Conservation (phyloP, 2,329 filamentous ascomycete species). For the Lachnellula cervina region DNA sequence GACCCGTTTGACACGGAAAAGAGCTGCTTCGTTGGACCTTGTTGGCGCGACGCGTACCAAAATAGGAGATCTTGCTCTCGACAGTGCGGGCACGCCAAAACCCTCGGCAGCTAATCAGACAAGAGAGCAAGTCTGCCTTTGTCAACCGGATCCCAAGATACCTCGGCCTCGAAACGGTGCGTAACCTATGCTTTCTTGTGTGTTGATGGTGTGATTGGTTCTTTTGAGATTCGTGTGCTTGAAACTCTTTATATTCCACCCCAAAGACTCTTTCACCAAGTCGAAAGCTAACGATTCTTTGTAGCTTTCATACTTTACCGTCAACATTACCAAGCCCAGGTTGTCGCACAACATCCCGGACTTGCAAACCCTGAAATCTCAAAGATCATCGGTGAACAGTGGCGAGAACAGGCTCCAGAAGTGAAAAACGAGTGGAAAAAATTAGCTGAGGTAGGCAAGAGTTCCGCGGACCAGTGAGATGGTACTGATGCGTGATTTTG, state of each 20-base stretch:
- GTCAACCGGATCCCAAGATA: slow-evolving; percentile 67
- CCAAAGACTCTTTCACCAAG: slow-evolving; percentile 21
- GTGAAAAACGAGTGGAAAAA: slow-evolving; percentile 83
- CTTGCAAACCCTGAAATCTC: slow-evolving; percentile 94
- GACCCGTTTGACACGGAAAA: slow-evolving; percentile 29
- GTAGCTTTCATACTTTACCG: slow-evolving; percentile 96
- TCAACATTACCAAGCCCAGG: slow-evolving; percentile 80
- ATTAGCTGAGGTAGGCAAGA: slow-evolving; percentile 66
- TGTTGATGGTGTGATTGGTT: slow-evolving; percentile 16
- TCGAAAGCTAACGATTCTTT: slow-evolving; percentile 32
- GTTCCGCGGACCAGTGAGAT: slow-evolving; percentile 4
- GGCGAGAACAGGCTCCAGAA: slow-evolving; percentile 70
- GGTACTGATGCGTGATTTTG: slow-evolving; percentile 1
- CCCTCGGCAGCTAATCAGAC: slow-evolving; percentile 19
- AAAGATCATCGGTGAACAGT: slow-evolving; percentile 88
- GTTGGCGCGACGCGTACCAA: slow-evolving; percentile 26
- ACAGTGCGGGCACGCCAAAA: slow-evolving; percentile 23
- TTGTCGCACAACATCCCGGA: slow-evolving; percentile 78
- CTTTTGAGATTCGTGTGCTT: slow-evolving; percentile 1
- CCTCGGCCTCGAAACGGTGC: slow-evolving; percentile 66
- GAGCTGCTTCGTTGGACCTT: slow-evolving; percentile 29
- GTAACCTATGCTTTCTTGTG: slow-evolving; percentile 32
- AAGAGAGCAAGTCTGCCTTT: slow-evolving; percentile 55
- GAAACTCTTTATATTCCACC: slow-evolving; percentile 17
- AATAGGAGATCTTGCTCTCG: slow-evolving; percentile 26